Evolutionary conservation across 2,329 filamentous ascomycete species (phyloP).

Genomic region (Fusarium brachygibbosum): DNA sequence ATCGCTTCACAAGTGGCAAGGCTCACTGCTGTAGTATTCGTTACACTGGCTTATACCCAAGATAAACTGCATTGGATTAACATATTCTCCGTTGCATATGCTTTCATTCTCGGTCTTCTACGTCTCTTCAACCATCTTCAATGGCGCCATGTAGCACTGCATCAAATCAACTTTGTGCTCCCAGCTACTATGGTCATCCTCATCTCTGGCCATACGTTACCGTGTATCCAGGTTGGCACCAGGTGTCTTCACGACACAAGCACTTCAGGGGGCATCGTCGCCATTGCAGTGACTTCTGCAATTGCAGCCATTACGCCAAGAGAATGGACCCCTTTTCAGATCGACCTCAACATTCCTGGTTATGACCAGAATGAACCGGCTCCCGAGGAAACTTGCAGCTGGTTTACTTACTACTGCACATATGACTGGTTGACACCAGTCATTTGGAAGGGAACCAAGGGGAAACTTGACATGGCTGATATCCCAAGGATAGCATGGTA

Average conservation of each 20-base stretch:
- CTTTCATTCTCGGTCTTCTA: conserved; percentile 60
- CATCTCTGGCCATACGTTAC: conserved; percentile 56
- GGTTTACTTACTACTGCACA: conserved; percentile 65
- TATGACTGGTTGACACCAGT: conserved; percentile 66
- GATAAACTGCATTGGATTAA: conserved; percentile 56
- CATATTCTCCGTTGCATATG: conserved; percentile 56
- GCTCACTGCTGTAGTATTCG: conserved; percentile 56
- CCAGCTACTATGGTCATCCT: conserved; percentile 56
- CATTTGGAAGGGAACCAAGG: conserved; percentile 62
- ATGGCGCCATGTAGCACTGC: conserved; percentile 62
- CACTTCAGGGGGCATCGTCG: conserved; percentile 54
- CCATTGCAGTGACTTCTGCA: conserved; percentile 55
- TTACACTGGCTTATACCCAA: conserved; percentile 54
- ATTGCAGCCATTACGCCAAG: conserved; percentile 62
- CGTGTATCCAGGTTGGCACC: conserved; percentile 58
- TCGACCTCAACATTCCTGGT: conserved; percentile 56
- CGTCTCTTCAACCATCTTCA: conserved; percentile 57
- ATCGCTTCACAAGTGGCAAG: conserved; percentile 59
- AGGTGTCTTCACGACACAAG: conserved; percentile 50
- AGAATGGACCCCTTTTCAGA: conserved; percentile 63
- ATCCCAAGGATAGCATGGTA: conserved; percentile 67
- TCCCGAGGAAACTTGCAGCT: conserved; percentile 67
- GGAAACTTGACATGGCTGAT: conserved; percentile 61
- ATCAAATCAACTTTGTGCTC: conserved; percentile 64
- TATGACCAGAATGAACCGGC: conserved; percentile 59